Conservation (phyloP, 2,329 filamentous ascomycete genomes). For the Colletotrichum sp. region DNA sequence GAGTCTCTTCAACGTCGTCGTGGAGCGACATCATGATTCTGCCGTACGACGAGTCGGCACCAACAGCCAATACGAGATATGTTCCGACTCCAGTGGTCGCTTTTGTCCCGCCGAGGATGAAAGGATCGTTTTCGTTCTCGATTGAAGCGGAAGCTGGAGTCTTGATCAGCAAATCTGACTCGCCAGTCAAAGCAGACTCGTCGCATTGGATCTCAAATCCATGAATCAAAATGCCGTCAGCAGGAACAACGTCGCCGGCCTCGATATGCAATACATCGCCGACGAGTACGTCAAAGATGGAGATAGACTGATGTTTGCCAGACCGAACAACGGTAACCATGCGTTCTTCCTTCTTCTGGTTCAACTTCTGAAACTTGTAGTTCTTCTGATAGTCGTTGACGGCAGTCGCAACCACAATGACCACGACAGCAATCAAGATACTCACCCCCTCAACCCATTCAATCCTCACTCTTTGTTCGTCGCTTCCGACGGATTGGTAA, state of each 20-base stretch:
- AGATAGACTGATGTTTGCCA: slow-evolving; percentile 56
- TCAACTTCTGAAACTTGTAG: slow-evolving; percentile 56
- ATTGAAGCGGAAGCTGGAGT: slow-evolving; percentile 51
- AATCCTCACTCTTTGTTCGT: slow-evolving; percentile 37
- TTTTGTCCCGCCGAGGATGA: slow-evolving; percentile 58
- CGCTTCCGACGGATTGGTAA: slow-evolving; percentile 56
- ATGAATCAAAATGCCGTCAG: slow-evolving; percentile 72
- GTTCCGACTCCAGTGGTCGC: not conserved
- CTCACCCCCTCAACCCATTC: slow-evolving; percentile 61
- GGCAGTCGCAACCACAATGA: slow-evolving; percentile 57
- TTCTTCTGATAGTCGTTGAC: slow-evolving; percentile 62
- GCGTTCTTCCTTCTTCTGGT: slow-evolving; percentile 56
- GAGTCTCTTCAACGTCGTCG: not conserved
- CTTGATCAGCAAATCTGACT: slow-evolving; percentile 75
- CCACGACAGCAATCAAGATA: slow-evolving; percentile 57
- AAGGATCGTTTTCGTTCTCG: slow-evolving; percentile 55
- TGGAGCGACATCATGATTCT: not conserved
- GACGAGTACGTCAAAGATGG: slow-evolving; percentile 63
- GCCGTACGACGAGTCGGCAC: not conserved
- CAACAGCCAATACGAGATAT: not conserved
- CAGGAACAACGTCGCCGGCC: slow-evolving; percentile 71
- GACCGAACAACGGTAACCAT: slow-evolving; percentile 61
- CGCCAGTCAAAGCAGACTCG: slow-evolving; percentile 74
- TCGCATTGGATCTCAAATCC: slow-evolving; percentile 63
- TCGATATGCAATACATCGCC: slow-evolving; percentile 65